A percentile compares a stretch with the other conserved stretches of the same genome.
These are phyloP conservation scores for Jatropha multifida DNA, from an alignment of 441 rosid species.

Conservation along the genomic window DNA sequence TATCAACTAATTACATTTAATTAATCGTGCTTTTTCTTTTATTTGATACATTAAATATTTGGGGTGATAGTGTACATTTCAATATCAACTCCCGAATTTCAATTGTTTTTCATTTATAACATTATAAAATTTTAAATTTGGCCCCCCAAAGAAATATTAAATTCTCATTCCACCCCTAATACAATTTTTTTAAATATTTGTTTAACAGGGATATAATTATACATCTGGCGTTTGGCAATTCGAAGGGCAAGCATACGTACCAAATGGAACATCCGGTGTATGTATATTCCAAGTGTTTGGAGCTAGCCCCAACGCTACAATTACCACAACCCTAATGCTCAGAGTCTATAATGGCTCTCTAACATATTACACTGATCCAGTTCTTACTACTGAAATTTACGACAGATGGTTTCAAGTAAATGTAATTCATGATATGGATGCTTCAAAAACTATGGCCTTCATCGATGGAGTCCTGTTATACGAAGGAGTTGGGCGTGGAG, in stretches of 20 bases:
- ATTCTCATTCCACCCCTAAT: too few species aligned
- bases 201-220: slow-evolving; percentile 31
- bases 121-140: too few species aligned
- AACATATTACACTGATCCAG: slow-evolving; percentile 20
- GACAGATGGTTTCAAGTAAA: slow-evolving; percentile 35
- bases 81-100: too few species aligned
- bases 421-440: slow-evolving; percentile 37
- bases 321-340: slow-evolving; percentile 37
- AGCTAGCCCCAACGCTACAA: slow-evolving; percentile 18
- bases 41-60: too few species aligned
- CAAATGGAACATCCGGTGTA: slow-evolving; percentile 31
- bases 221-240: slow-evolving; percentile 40
- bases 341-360: slow-evolving; percentile 35
- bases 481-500: slow-evolving; percentile 32
- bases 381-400: slow-evolving; percentile 22
- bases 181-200: background rate
- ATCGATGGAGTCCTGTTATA: slow-evolving; percentile 23
- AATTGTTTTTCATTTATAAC: too few species aligned
- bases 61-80: too few species aligned
- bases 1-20: background rate
- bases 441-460: slow-evolving; percentile 19
- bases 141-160: too few species aligned
- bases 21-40: too few species aligned
- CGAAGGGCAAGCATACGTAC: slow-evolving; percentile 36
- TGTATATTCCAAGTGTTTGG: slow-evolving; percentile 45